These are phyloP conservation scores for Diaporthe sp. DNA, from an alignment of 2,329 filamentous ascomycete genomes.

Conservation along the genomic window DNA sequence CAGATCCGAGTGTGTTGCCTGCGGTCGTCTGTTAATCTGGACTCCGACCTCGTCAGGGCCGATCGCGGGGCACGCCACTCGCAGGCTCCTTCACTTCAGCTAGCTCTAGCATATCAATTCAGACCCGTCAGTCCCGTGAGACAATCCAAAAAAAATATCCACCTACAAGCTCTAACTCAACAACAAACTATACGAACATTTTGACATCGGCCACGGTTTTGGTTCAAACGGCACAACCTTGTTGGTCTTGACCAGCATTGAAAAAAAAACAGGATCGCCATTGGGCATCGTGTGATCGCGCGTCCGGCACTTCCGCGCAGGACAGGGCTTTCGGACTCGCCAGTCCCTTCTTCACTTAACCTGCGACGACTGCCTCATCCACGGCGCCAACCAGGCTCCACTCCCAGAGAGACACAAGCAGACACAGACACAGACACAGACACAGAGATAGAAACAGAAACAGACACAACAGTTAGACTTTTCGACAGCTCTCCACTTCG, in stretches of 20 bases:
- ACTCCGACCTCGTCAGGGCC: neutral
- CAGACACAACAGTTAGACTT: neutral
- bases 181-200: neutral
- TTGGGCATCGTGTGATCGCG: neutral
- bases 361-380: conserved; percentile 30
- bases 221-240: neutral
- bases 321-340: conserved; percentile 15
- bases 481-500: neutral
- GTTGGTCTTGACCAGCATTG: neutral
- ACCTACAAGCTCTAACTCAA: neutral
- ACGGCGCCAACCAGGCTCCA: conserved; percentile 11
- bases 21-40: conserved; percentile 1
- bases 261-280: neutral
- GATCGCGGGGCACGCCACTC: conserved; percentile 8
- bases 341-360: conserved; percentile 26
- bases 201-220: neutral
- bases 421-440: neutral
- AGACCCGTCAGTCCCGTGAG: neutral
- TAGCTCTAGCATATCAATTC: neutral
- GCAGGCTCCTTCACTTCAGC: neutral
- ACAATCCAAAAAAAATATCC: neutral
- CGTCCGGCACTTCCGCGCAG: conserved; percentile 22
- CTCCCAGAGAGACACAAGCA: conserved; percentile 9
- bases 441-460: neutral
- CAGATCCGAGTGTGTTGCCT: neutral